Evolutionary conservation across 1,284 basidiomycete species (phyloP), one percentile per base, ranked within the genome.

Genomic region (Trametes hirsuta): DNA sequence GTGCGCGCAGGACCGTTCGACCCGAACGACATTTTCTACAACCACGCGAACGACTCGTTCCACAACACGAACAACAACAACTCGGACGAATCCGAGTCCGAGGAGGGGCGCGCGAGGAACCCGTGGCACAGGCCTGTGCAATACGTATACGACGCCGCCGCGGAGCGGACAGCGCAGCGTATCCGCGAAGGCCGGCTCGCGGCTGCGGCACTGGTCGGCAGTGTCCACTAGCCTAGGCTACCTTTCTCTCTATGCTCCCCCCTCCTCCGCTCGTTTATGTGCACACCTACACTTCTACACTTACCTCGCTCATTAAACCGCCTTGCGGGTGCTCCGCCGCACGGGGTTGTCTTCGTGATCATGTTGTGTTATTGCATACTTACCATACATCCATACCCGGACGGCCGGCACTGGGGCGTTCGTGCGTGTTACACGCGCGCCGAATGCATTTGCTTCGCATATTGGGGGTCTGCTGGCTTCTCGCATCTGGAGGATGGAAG

Each of bases 111-210:
- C 3, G 49, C 56, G 24, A 59, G 62, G 36, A 57, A 59, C 35
- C 66, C 59, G 54, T 71, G 71, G 62, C 82, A 78, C 55, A 78
- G 77, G n/a, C 80, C 82, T 2, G 79, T 83, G 39, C 81, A 82
- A n/a, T 93, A 86, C 72, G 88, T 87, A 24, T 93, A 93, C 71
- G 91, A 93, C 70, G 91, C 91, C 0, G 90, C 86, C 1, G 90
- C 89, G 15, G 91, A 93, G 73, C 82, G 88, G 61, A 85, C 84
- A 52, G 77, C 81, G 66, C 81, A 89, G 75, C 78, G 85, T 50
- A 75, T 89, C 48, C 74, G 76, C 58, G 81, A 86, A 55, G 79
- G 75, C 12, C 67, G 70, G 22, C 66, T 74, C 52, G 68, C 69
- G 6, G 66, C 68, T 21, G 64, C 66, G 6, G 66, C 73, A 22